Evolutionary conservation across 1,139 yeast genomes (phyloP), one percentile per base, ranked within the genome.

Genomic region (Arxiozyma slooffiae): DNA sequence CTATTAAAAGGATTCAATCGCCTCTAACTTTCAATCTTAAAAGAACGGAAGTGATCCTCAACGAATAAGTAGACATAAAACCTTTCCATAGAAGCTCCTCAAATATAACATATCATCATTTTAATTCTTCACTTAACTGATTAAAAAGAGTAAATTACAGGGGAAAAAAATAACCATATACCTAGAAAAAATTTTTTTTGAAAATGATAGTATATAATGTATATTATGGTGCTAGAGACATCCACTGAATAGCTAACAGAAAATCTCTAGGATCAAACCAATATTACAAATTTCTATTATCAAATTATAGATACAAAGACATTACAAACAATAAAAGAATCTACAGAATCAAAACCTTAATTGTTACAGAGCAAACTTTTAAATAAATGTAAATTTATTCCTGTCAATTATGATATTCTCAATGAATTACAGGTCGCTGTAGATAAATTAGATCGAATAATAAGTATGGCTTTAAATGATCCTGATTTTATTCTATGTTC

Each of bases 401-500:
- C 34, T 18, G 45, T 52, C 4, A 42, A 50, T 36, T 50, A 51
- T 9, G 48, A 51, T 34, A 55, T 58, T 78, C 1, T 75, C 74
- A 8, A 38, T 1, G 66, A 75, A 23, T 79, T 85, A 62, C 76
- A 76, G 55, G 87, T 82, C 42, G 89, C 87, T 17, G 69, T 88
- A 8, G 59, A 64, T 36, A 66, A 67, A 50, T 71, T 87, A 51
- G 86, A 83, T 59, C 59, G 59, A 30, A 74, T 48, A 34, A 54
- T 55, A 38, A 61, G 71, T 26, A 26, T 38, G 7, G 6, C 16
- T 2, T 9, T 20, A 9, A 69, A 73, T 43, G 73, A 75, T 7
- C 67, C 70, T 48, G 82, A 80, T 39, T 84, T 87, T 63, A 72
- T 82, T 2, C 78, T 89, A 60, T 83, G 88, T 44, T 76, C 89